These are phyloP conservation scores for Pseudohalonectria lignicola DNA, from an alignment of 2,329 filamentous ascomycete genomes.

Conservation along the genomic window DNA sequence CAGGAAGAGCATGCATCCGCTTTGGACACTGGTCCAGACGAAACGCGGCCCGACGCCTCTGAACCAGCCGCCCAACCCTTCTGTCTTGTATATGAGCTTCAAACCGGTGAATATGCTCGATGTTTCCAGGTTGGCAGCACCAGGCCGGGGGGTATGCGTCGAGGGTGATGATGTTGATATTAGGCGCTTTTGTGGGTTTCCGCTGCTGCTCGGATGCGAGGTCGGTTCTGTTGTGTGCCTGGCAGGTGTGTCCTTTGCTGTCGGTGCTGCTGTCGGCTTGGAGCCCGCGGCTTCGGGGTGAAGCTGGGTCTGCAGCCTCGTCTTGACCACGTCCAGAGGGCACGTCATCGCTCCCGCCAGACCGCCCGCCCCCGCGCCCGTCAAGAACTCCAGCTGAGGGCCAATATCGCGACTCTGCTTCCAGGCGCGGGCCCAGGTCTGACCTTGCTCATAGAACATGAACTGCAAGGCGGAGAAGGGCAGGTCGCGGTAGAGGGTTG, in stretches of 20 bases:
- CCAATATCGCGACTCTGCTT: constrained; percentile 77
- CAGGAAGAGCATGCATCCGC: constrained; percentile 89
- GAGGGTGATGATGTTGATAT: constrained; percentile 89
- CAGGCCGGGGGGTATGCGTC: constrained; percentile 69
- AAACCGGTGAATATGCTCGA: constrained; percentile 81
- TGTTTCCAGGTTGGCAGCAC: constrained; percentile 72
- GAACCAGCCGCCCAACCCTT: constrained; percentile 86
- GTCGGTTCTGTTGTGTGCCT: constrained; percentile 11
- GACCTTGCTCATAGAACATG: constrained; percentile 95
- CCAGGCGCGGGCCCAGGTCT: constrained; percentile 68
- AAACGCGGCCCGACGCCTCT: constrained; percentile 84
- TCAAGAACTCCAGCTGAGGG: constrained; percentile 72
- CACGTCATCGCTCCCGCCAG: constrained; percentile 92
- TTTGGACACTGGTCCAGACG: constrained; percentile 97
- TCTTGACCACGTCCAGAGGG: constrained; percentile 95
- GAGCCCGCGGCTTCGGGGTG: constrained; percentile 20
- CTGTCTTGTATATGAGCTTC: constrained; percentile 77
- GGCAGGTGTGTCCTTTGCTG: constrained; percentile 3
- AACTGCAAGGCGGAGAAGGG: constrained; percentile 96
- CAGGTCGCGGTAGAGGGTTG: constrained; percentile 85
- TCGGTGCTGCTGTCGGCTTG: constrained; percentile 5
- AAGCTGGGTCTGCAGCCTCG: constrained; percentile 86
- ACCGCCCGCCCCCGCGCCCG: constrained; percentile 80
- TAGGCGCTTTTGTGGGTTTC: constrained; percentile 45
- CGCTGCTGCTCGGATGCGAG: too few species aligned